Evolutionary conservation across 2,329 filamentous ascomycete species (phyloP).

Genomic region (Colletotrichum camelliae): DNA sequence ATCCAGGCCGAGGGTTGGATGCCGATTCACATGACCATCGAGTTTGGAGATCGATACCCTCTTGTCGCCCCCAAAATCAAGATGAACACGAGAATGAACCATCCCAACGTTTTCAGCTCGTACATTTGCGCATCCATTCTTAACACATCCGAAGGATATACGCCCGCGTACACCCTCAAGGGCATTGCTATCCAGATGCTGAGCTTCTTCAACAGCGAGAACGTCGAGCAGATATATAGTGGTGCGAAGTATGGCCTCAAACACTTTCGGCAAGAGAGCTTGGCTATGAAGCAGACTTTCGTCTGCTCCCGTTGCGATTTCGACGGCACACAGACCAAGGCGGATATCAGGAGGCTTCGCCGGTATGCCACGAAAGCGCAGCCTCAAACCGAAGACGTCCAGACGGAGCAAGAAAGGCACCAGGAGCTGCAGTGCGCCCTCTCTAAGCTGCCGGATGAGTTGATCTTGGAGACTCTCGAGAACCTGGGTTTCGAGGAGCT

Average conservation of each 20-base stretch:
- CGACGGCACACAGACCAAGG: background rate
- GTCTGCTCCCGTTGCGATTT: slow-evolving; percentile 31
- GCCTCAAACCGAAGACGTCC: background rate
- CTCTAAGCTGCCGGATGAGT: slow-evolving; percentile 40
- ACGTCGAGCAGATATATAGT: slow-evolving; percentile 43
- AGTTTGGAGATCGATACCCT: slow-evolving; percentile 41
- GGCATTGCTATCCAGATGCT: slow-evolving; percentile 55
- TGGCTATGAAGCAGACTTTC: slow-evolving; percentile 17
- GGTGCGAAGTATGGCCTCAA: slow-evolving; percentile 22
- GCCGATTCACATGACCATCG: slow-evolving; percentile 48
- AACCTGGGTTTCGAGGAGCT: slow-evolving; percentile 41
- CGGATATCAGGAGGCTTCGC: background rate
- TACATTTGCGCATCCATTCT: slow-evolving; percentile 56
- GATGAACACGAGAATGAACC: slow-evolving; percentile 45
- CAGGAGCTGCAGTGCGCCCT: background rate
- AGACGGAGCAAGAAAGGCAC: slow-evolving; percentile 26
- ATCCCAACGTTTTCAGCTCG: slow-evolving; percentile 48
- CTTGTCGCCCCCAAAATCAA: slow-evolving; percentile 40
- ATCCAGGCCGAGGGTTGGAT: slow-evolving; percentile 43
- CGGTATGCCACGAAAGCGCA: background rate
- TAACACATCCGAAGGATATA: slow-evolving; percentile 46
- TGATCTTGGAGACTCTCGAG: slow-evolving; percentile 40
- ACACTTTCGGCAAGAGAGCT: slow-evolving; percentile 22
- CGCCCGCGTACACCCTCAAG: slow-evolving; percentile 55
- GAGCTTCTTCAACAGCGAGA: slow-evolving; percentile 55